Evolutionary conservation across 192 early-diverging fungal genomes (phyloP), one percentile per base, ranked within the genome.

Genomic region (Coemansia biformis): DNA sequence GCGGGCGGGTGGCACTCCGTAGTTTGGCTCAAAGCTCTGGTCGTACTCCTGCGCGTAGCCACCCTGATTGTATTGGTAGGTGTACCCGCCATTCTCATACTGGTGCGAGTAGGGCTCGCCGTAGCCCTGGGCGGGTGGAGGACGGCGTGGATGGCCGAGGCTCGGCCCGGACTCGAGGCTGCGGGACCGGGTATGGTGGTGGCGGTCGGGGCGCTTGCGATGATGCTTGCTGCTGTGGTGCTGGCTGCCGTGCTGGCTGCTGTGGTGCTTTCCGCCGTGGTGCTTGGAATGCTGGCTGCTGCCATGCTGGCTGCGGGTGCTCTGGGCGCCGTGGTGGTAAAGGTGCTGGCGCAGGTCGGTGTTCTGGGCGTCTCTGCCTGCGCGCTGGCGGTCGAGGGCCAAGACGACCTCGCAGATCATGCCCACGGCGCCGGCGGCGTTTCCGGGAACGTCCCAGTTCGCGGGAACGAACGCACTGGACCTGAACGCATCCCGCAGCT

Each of bases 381-480:
- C 43, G 21, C 45, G 43, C 34, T 62, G 55, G 37, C 45, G 48
- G 46, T 69, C 59, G 24, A 69, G 38, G 22, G 59, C 54, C 35
- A 47, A 51, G 45, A 69, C 58, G 4, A 69, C 46, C 15, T 56
- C 66, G 22, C 50, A 42, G 15, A 69, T 53, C 13, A 69, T 50
- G 14, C 50, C 41, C 21, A 69, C 34, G 23, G 57, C 39, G 12
- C 59, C 54, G 22, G 22, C 41, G 10, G 37, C 46, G 33, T 47
- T 52, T 45, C 54, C 49, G n/a, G 51, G 45, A 24, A 69, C 16
- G 19, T 53, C 53, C 66, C 65, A 68, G 12, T 61, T 43, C 6
- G 44, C 30, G 15, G 65, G 65, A 15, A 68, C 44, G 26, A 68
- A 61, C 2, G 59, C 65, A 45, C 65, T 68, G n/a, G 65, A 68